Percentiles rank a stretch among this genome's conserved stretches.
These are phyloP conservation scores for Neofusicoccum umdonicola DNA, from an alignment of 2,329 filamentous ascomycete species.

Conservation along the genomic window DNA sequence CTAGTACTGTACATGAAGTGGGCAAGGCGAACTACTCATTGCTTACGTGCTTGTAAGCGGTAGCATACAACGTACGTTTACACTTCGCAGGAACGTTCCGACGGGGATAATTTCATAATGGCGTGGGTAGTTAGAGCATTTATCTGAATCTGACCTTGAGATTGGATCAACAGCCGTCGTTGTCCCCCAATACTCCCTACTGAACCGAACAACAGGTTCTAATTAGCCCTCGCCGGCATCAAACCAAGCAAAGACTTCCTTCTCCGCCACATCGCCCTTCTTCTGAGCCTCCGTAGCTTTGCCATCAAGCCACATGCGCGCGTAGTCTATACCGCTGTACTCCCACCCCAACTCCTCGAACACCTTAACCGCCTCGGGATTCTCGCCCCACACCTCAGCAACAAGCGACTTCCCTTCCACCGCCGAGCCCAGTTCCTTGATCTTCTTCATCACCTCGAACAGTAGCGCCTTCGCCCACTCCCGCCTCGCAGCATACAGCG, in stretches of 20 bases:
- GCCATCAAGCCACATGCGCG: slow-evolving; percentile 39
- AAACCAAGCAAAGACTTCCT: slow-evolving; percentile 35
- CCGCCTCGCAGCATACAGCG: slow-evolving; percentile 33
- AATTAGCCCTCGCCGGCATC: slow-evolving; percentile 30
- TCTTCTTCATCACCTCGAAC: slow-evolving; percentile 26
- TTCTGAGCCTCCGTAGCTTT: slow-evolving; percentile 31
- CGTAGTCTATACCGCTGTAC: slow-evolving; percentile 30
- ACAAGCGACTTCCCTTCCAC: slow-evolving; percentile 19
- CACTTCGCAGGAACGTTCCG: no score
- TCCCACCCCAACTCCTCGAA: slow-evolving; percentile 36
- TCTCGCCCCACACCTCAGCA: slow-evolving; percentile 36
- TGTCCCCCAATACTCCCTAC: background rate
- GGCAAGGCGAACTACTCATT: no score
- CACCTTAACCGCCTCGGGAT: slow-evolving; percentile 27
- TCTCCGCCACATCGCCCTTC: slow-evolving; percentile 29
- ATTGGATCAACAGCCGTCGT: no score
- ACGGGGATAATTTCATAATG: no score
- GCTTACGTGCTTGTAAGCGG: no score
- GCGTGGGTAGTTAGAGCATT: no score
- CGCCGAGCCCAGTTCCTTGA: slow-evolving; percentile 7
- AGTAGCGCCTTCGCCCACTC: slow-evolving; percentile 28
- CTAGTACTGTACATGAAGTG: no score
- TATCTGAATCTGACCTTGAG: no score
- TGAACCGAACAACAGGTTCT: background rate
- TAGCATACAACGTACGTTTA: no score